Base-by-base conservation (phyloP, 345 rosid species). In the Trapa incisa region DNA sequence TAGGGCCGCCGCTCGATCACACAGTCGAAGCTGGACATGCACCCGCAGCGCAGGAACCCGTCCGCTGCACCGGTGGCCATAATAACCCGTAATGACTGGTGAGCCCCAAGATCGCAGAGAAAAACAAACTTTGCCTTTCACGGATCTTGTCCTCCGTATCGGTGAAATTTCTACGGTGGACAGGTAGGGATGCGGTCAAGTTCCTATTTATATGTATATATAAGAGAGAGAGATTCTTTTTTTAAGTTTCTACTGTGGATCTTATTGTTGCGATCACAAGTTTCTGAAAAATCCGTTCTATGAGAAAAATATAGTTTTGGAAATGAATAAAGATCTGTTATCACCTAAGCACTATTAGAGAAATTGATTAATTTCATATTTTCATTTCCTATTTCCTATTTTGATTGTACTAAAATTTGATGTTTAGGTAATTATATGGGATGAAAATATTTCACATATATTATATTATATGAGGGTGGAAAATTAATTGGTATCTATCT, bases 1-100 rank as follows among this genome's bases (percentile, higher is more conserved):
- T 80, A 80, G 11, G 81, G 84, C 14, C 84, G 65, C 2, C 81
- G 73, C 42, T 75, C 84, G 11, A 75, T 42, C 50, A 67, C 77
- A 63, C 63, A 62, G 60, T 80, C 84, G 52, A 57, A 64, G 37
- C 68, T 70, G 68, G 79, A 69, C 37, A 80, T 66, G 58, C 77
- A 66, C 3, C 77, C 74, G 67, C 67, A 68, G 9, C 75, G 76
- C 69, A 77, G 62, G 48, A 80, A 67, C 2, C 76, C 76, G 37
- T 77, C 80, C 29, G 83, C 80, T 6, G 80, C 75, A 43, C 73
- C 73, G 37, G 75, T 50, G 67, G 75, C 75, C 75, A 72, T 70
- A 62, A 58, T 61, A 22, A 22, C 29, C 29, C 37, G 13, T 22
- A 45, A 36, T 41, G 67, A 42, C 29, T 58, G 66, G 70, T 6